Conservation (phyloP, 1,139 yeast genomes). For the Taiozyma sp. region DNA sequence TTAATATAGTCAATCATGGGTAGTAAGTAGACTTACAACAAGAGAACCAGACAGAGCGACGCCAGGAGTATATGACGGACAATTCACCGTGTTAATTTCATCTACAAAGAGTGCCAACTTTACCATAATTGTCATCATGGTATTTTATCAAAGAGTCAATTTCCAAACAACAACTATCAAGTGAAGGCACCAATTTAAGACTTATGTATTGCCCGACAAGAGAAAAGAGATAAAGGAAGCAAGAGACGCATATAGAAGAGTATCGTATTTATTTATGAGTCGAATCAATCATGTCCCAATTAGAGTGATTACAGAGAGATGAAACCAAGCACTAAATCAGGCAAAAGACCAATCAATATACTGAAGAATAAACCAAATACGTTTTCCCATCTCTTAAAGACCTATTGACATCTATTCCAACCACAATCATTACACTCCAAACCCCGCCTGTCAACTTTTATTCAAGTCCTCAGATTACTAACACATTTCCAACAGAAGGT, state of each 20-base stretch:
- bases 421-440: background rate
- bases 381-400: no score
- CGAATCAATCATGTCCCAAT: no score
- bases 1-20: slow-evolving; percentile 21
- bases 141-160: background rate
- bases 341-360: background rate
- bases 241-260: background rate
- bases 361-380: no score
- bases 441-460: background rate
- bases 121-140: background rate
- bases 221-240: background rate
- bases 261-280: no score
- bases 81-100: background rate
- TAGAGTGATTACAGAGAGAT: no score
- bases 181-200: background rate
- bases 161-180: background rate
- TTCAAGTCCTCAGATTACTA: slow-evolving; percentile 16
- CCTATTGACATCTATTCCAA: no score
- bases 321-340: background rate
- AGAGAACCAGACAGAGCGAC: background rate
- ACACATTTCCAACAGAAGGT: slow-evolving; percentile 68
- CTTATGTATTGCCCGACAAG: background rate
- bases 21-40: slow-evolving; percentile 22
- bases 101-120: background rate
- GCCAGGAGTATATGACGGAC: background rate